Evolutionary conservation across 352 stramenopile genomes (phyloP), one percentile per base, ranked within the genome.

Genomic region (Phytophthora macrochlamydospora): DNA sequence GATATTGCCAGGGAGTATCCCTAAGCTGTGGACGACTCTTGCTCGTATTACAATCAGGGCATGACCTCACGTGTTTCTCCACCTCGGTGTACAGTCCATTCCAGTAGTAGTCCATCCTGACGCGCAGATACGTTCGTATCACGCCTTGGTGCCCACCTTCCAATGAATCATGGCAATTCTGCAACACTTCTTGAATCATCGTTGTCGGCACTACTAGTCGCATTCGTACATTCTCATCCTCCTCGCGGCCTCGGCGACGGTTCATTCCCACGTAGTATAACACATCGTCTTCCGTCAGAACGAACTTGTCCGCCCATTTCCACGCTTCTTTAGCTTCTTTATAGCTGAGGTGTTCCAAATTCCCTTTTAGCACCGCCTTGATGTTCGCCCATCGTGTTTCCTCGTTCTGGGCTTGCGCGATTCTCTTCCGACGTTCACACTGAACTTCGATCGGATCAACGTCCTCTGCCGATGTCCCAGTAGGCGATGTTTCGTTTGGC

Each of bases 51-150:
- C 54, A 60, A 44, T 60, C 29, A 24, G 43, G 30, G 18, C 42
- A 60, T 0, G n/a, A 7, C 3, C 45, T 29, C 7, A 51, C 54
- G 7, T 60, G 43, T 44, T 52, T 44, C 2, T 7, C 2, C 2
- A 52, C 58, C 13, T 65, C 50, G 0, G 51, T 44, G 12, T 66
- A 66, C 2, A 65, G 11, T 1, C 50, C 50, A 2, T 42, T 28
- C 50, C 59, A 65, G 24, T 65, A 59, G 24, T 43, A 66, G 3
- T 60, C 59, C 1, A 7, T 6, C 37, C 44, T 59, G 7, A 59
- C 59, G 29, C 59, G n/a, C 2, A 60, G 51, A 28, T 29, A 60
- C 3, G 31, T 56, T 30, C 59, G 40, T 24, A 46, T 13, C 8
- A 46, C 18, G 8, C 40, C 40, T 46, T 46, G 40, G 40, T 46